Base-by-base conservation (phyloP, 768 basidiomycete genomes). In the Obba rivulosa region DNA sequence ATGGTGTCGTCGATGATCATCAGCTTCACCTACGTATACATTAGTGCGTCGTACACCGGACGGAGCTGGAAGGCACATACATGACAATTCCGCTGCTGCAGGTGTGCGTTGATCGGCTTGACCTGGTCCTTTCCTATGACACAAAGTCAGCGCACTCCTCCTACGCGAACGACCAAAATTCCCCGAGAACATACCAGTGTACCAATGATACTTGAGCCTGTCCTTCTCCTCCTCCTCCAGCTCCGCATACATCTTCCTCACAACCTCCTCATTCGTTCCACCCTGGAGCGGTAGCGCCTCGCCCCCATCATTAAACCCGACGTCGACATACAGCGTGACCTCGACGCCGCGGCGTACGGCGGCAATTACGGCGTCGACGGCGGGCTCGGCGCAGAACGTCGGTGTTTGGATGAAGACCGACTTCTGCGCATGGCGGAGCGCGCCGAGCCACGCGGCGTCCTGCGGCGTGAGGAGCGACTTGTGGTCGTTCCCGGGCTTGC, bases 351-450 rank as follows among this genome's bases (percentile, higher is more conserved):
- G 68, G 17, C 78, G 66, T 59, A 80, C 81, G 1, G 85, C 80
- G 47, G 76, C 75, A 56, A 85, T 67, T 48, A 79, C 67, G 8
- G 75, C 80, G 14, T 76, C 68, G 18, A 85, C 74, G 23, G 83
- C 73, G 2, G 83, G 85, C 16, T 63, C 64, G 3, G 85, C 83
- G 51, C 87, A 87, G 50, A 85, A 75, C 8, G 82, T 84, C 1
- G 85, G 85, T 0, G 81, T 79, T 71, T 87, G 85, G 47, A 87
- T 81, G 66, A 87, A 84, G n/a, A 86, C 73, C 43, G 65, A 76
- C 57, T 73, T 73, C 59, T 73, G 65, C 8, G 85, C 83, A 49
- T 79, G 77, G 46, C 74, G 68, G 56, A 85, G 70, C 2, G 72
- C 84, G 18, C 80, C 77, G 35, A 87, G 70, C 82, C 83, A 86